phyloP scores from a whole-genome alignment of 768 basidiomycete genomes.

The Suillus hirtellus region DNA sequence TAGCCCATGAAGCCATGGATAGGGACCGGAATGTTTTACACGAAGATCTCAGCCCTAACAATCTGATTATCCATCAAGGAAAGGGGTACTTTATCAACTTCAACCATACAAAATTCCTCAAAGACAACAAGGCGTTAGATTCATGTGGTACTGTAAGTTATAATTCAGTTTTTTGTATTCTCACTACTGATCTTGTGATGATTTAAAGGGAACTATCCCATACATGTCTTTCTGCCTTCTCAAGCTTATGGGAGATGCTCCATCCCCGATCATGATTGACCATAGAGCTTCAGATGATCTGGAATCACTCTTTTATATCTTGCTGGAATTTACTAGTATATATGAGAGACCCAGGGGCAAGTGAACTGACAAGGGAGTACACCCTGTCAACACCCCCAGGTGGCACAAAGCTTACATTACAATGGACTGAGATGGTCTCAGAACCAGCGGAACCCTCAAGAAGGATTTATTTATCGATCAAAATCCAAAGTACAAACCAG shows the following conservation, averaged over 20 bases:
- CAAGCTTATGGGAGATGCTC: background rate
- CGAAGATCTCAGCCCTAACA: no score
- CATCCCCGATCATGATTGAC: accelerated
- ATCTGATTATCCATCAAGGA: no score
- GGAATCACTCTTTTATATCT: background rate
- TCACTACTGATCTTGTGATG: background rate
- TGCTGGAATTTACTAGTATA: background rate
- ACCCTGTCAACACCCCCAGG: background rate
- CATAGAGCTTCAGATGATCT: background rate
- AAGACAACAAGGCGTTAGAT: background rate
- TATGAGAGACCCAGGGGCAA: background rate
- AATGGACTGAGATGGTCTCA: background rate
- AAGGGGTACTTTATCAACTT: no score
- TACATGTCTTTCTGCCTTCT: background rate
- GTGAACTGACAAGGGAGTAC: accelerated
- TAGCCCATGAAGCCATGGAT: no score
- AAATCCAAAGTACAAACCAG: accelerated
- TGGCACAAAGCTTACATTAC: background rate
- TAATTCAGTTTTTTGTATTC: background rate
- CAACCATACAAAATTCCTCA: background rate
- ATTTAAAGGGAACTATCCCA: background rate
- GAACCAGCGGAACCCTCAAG: background rate
- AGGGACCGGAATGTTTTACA: no score
- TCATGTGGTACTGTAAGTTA: background rate
- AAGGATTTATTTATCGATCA: background rate